Base-by-base conservation (phyloP, 1,139 yeast genomes). In the Kazachstania sp. region DNA sequence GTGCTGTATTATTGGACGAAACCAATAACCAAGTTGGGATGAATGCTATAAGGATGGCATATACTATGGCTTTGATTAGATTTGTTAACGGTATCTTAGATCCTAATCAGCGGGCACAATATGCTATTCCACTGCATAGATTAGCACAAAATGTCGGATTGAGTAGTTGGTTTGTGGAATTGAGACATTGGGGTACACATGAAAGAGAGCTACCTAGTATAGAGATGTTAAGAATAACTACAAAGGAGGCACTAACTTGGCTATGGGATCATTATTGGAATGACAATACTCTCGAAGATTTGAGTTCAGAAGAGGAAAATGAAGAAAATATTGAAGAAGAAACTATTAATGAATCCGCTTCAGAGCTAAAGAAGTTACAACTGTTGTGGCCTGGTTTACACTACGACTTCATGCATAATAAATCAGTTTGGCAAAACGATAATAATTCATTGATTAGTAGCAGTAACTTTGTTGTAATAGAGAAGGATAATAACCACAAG, bases 71-170 rank as follows among this genome's bases (percentile, higher is more conserved):
- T 0, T 58, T 92, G 8, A 81, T 88, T 28, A 70, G 95, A 49
- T 88, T 92, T 68, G 97, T 92, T 20, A 94, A 92, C 65, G 97
- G 97, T 1, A 67, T 88, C 28, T 67, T 94, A 39, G 99, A 94
- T 61, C 95, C 95, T 0, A 75, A 77, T 43, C 98, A 92, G 63
- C 86, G 82, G 57, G 78, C 90, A 0, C 77, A 74, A 46, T 83
- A 71, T 60, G 96, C 95, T 0, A 76, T 85, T 19, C 92, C 97
- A 2, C 69, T 92, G 57, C 84, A 83, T 54, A 73, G 75, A 6
- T 67, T 92, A 31, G 98, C 98, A 0, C 76, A 71, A 46, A 73
- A 75, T 38, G 67, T 86, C 20, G 77, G 78, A 1, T 68, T 94
- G 20, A 97, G 98, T 0, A 74, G 83, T 34, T 78, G 77, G 59